A percentile compares a stretch with the other conserved stretches of the same genome.
phyloP scores from a whole-genome alignment of 345 rosid species.

The Streptanthus diversifolius region DNA sequence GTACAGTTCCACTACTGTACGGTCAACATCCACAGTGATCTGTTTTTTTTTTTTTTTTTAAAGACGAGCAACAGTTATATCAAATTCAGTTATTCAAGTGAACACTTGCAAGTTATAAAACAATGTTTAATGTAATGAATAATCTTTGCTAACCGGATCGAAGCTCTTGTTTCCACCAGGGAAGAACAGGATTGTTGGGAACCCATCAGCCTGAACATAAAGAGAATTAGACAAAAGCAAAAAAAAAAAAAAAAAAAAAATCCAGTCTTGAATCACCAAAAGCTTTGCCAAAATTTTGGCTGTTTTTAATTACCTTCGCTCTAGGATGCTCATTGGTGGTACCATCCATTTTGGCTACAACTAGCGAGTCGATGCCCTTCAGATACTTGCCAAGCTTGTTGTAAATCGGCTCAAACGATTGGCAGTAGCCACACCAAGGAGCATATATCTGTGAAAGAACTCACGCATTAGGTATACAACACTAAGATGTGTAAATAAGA shows the following conservation, averaged over 20 bases:
- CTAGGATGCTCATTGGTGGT: conserved; percentile 96
- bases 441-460: conserved; percentile 70
- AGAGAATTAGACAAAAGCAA: conserved; percentile 7
- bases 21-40: conserved; percentile 82
- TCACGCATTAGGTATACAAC: background rate
- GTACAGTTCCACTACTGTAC: conserved; percentile 87
- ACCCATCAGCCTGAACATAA: conserved; percentile 75
- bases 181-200: conserved; percentile 90
- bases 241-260: background rate
- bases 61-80: background rate
- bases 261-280: background rate
- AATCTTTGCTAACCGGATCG: conserved; percentile 67
- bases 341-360: conserved; percentile 98
- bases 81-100: conserved; percentile 7
- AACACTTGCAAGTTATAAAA: background rate
- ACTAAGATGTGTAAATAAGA: background rate
- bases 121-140: background rate
- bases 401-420: conserved; percentile 84
- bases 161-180: conserved; percentile 98
- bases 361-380: conserved; percentile 67
- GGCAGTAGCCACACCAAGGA: conserved; percentile 99
- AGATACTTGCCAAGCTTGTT: conserved; percentile 91
- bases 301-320: conserved; percentile 64
- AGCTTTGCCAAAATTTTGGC: background rate
- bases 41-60: too few relatives aligned